Base-by-base conservation (phyloP, 768 basidiomycete genomes). In the Hydnum rufescens region DNA sequence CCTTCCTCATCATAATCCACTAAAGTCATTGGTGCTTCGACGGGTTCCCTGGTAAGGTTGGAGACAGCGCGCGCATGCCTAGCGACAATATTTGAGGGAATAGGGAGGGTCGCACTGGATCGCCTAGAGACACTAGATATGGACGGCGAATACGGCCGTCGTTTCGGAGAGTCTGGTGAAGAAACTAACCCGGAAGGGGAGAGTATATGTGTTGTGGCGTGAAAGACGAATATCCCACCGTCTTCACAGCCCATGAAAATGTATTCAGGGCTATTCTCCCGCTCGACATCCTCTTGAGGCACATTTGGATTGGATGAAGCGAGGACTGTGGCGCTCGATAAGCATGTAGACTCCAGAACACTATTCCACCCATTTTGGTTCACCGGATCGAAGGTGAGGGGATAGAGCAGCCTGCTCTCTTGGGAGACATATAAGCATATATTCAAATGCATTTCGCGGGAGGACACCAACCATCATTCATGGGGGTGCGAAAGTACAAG, bases 1-100 rank as follows among this genome's bases (percentile, higher is more conserved):
- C n/a, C n/a, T 23, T 88, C 85, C 42, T 85, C 81, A 2, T 87
- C 85, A 53, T 77, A 84, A 60, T 88, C 86, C 1, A 86, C 78
- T 59, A 74, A 78, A 57, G 77, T 83, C 65, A 74, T 83, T 0
- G 82, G 76, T 0, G 84, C 85, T 61, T 86, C 80, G 0, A 74
- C 82, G 54, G 74, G 73, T 55, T 83, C 80, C 5, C 68, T 67
- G 4, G 76, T 82, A 3, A 88, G 65, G 6, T 76, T 78, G n/a
- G 83, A 80, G 1, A 83, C 80, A 3, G 80, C 72, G 3, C 74
- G 71, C 18, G 80, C 8, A 25, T 8, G 44, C 8, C 13, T 13
- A 13, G 44, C 13, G 26, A 47, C 25, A 26, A 47, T 13, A 26
- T 47, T 47, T 16, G 8, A 8, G 8, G 44, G 44, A 8, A 25